Conservation (phyloP, 2,329 filamentous ascomycete genomes). For the Xylaria sp. region DNA sequence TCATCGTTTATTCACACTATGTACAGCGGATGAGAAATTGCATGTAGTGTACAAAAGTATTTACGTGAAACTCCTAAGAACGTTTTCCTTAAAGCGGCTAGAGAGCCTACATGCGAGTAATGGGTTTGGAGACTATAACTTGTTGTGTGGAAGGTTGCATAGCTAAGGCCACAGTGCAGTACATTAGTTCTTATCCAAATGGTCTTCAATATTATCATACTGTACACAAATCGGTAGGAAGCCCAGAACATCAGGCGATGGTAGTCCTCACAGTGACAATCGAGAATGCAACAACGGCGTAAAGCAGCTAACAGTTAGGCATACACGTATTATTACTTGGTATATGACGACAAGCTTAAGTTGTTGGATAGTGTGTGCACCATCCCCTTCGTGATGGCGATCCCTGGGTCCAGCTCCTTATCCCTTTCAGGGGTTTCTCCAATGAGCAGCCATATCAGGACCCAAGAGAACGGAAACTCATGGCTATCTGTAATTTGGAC, state of each 20-base stretch:
- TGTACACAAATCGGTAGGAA: too few relatives aligned
- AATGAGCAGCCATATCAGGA: conserved; percentile 21
- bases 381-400: conserved; percentile 12
- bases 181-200: too few relatives aligned
- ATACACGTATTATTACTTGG: too few relatives aligned
- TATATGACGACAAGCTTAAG: not conserved
- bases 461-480: conserved; percentile 29
- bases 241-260: too few relatives aligned
- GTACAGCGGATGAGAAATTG: not conserved
- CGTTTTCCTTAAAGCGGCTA: not conserved
- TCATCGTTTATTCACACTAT: not conserved
- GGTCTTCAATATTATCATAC: too few relatives aligned
- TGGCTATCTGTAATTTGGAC: conserved; percentile 3
- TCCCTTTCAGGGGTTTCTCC: conserved; percentile 22
- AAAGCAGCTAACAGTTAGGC: too few relatives aligned
- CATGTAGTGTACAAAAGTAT: not conserved
- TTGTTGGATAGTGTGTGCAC: not conserved
- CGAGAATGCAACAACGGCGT: too few relatives aligned
- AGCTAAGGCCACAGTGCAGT: too few relatives aligned
- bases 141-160: not conserved
- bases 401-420: conserved; percentile 12
- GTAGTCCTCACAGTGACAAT: too few relatives aligned
- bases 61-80: not conserved
- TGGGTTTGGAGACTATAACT: not conserved
- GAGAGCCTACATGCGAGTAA: not conserved